Evolutionary conservation across 75 land plant genomes (phyloP).

Genomic region (Isoetes taiwanensis): DNA sequence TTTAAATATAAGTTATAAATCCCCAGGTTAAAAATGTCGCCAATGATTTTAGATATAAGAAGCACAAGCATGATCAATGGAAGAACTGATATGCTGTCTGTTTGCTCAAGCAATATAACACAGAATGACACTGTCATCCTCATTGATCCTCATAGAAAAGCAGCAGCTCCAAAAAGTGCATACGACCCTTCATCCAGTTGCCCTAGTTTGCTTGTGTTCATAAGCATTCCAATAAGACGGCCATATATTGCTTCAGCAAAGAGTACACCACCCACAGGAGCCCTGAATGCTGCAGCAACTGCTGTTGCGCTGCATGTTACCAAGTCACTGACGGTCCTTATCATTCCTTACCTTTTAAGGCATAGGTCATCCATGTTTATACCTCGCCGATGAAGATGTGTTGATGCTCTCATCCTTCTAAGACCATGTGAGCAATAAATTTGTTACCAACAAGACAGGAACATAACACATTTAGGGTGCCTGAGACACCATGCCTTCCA

Average conservation of each 20-base stretch:
- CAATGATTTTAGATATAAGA: constrained; percentile 61
- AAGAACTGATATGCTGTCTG: constrained; percentile 57
- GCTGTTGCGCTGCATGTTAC: too few species aligned
- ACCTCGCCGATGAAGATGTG: too few species aligned
- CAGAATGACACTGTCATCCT: constrained; percentile 86
- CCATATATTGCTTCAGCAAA: constrained; percentile 67
- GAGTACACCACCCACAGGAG: too few species aligned
- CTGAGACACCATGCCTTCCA: too few species aligned
- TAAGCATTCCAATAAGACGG: constrained; percentile 42
- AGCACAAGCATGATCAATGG: constrained; percentile 69
- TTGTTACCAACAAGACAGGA: too few species aligned
- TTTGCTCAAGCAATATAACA: constrained; percentile 72
- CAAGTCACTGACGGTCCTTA: too few species aligned
- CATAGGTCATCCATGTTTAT: too few species aligned
- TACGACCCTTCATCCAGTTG: constrained; percentile 64
- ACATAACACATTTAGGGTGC: too few species aligned
- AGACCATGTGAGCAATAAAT: too few species aligned
- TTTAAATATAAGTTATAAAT: constrained; percentile 52
- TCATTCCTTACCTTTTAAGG: too few species aligned
- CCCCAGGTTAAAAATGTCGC: constrained; percentile 51
- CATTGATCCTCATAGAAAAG: constrained; percentile 76
- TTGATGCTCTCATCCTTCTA: too few species aligned
- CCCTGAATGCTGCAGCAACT: too few species aligned
- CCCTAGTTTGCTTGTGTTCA: constrained; percentile 20
- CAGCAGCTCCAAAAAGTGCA: constrained; percentile 72